Base-by-base conservation (phyloP, 106 monocot species). In the Allium fistulosum region DNA sequence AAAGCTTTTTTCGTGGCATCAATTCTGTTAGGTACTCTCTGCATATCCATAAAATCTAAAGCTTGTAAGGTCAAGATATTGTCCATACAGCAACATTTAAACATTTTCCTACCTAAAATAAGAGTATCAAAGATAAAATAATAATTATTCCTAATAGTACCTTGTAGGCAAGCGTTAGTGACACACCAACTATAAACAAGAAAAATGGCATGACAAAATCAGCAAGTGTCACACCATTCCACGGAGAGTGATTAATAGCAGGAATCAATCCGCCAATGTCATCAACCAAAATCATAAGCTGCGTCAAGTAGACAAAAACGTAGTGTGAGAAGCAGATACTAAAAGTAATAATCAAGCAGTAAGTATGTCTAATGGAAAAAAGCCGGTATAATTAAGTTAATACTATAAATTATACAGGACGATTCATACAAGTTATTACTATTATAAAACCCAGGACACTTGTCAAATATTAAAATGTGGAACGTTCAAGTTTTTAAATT, bases 171-270 rank as follows among this genome's bases (percentile, higher is more conserved):
- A 99, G 77, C 27, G 76, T 79, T 70, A 92, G 68, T 1, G 97
- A 65, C 47, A 92, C 92, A 52, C 97, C 97, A 73, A 92, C 97
- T 47, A 99, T 92, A 71, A 92, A 99, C 57, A 99, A 75, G 80
- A 99, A 99, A 77, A 92, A 92, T 18, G 97, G 97, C 89, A 99
- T 92, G 59, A 99, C 97, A 62, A 99, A 99, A 71, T 99, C 97
- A 15, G 92, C 97, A 4, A 99, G 65, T 5, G 78, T 92, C 14
- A 90, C 82, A 50, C 89, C 92, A 70, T 99, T 58, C 97, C 97
- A 99, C 18, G 97, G 97, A 15, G 97, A 99, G 74, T 99, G 97
- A 67, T 82, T 90, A 51, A 99, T 89, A 7, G 83, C 59, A 48
- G 97, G 85, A 66, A 87, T 46, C 65, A 92, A 49, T 64, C 74